phyloP scores from a whole-genome alignment of 2,329 filamentous ascomycete genomes.

The Tolypocladium pustulatum region DNA sequence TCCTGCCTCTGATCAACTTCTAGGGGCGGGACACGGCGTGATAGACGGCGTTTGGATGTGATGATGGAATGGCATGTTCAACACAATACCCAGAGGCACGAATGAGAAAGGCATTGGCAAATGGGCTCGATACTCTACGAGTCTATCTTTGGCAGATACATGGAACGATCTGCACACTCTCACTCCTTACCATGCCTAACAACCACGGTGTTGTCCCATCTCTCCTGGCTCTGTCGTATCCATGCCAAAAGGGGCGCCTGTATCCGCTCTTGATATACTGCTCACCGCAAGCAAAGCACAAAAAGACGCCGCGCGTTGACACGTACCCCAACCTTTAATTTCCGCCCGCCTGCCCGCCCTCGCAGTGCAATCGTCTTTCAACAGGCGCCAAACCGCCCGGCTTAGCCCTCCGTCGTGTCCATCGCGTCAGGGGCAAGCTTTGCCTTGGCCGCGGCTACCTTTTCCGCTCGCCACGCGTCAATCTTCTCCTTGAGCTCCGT shows the following conservation, averaged over 20 bases:
- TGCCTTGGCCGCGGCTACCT: slow-evolving; percentile 33
- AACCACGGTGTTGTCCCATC: neutral
- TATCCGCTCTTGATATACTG: neutral
- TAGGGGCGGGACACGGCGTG: neutral
- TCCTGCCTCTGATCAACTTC: too few species aligned
- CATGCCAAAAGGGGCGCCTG: neutral
- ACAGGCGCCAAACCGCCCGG: neutral
- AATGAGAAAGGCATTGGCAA: neutral
- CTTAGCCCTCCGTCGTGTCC: slow-evolving; percentile 31
- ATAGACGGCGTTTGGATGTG: neutral
- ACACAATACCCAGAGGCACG: neutral
- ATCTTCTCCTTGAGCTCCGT: slow-evolving; percentile 39
- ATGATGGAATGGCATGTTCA: neutral
- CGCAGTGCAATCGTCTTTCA: neutral
- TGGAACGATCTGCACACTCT: neutral
- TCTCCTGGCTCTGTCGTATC: neutral
- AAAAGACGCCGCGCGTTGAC: neutral
- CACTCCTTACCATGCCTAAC: neutral
- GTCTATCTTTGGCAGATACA: neutral
- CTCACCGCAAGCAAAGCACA: neutral
- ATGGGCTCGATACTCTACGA: neutral
- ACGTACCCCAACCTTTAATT: neutral
- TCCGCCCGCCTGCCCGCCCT: neutral
- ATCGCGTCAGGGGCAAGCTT: slow-evolving; percentile 27
- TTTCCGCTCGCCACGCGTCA: slow-evolving; percentile 41